phyloP scores from a whole-genome alignment of 129 eudicot species.

The Flaveria robusta region DNA sequence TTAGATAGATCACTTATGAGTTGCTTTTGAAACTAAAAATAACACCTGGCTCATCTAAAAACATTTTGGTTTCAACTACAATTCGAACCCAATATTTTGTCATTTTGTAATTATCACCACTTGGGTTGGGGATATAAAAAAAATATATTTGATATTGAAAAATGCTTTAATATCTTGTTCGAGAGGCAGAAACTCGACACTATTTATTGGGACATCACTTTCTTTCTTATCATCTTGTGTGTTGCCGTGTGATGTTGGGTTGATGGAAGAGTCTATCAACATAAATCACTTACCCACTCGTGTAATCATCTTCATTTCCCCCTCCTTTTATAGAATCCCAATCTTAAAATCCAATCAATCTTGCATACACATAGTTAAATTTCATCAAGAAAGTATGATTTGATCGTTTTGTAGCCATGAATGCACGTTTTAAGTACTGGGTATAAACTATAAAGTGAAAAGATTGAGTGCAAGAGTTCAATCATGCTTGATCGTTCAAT shows the following conservation, averaged over 20 bases:
- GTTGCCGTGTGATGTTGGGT: constrained; percentile 38
- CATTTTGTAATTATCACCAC: no score
- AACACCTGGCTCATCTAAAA: no score
- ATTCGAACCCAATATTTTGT: no score
- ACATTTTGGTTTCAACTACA: no score
- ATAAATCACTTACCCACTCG: constrained; percentile 31
- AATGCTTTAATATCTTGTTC: neutral
- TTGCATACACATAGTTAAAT: no score
- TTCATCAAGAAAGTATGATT: neutral
- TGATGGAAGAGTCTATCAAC: constrained; percentile 20
- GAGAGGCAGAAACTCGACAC: no score
- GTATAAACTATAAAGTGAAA: constrained; percentile 10
- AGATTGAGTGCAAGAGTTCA: neutral
- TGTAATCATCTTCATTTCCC: constrained; percentile 12
- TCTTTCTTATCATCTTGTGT: constrained; percentile 13
- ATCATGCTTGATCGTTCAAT: no score
- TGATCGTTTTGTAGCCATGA: neutral
- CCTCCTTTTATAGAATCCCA: neutral
- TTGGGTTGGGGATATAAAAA: no score
- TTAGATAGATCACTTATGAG: no score
- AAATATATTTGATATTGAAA: no score
- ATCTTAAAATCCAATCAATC: neutral
- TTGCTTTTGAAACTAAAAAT: no score
- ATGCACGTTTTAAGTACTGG: constrained; percentile 1
- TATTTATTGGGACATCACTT: constrained; percentile 34